These are phyloP conservation scores for Physcomitrium patens DNA, from an alignment of 225 moss, liverwort and hornwort species.

Conservation along the genomic window DNA sequence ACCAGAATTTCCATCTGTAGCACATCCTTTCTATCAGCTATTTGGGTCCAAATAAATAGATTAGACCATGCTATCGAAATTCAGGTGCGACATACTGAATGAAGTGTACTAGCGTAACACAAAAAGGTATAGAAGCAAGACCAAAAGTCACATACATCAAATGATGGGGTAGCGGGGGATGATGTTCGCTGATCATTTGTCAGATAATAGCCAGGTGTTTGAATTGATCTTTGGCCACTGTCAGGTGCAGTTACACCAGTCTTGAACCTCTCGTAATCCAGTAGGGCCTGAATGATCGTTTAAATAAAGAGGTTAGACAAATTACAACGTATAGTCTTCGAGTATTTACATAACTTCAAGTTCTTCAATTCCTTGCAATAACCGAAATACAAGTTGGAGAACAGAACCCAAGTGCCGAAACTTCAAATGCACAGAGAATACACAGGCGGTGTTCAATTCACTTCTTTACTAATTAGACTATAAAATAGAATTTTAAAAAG, in stretches of 20 bases:
- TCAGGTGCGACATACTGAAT: no score
- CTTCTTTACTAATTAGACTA: neutral
- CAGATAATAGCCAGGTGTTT: constrained; percentile 41
- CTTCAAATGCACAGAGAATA: neutral
- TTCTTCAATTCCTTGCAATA: neutral
- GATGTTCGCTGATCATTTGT: constrained; percentile 58
- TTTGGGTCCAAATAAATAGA: no score
- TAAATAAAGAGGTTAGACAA: constrained; percentile 21
- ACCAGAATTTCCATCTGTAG: neutral
- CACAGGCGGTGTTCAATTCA: neutral
- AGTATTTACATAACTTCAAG: neutral
- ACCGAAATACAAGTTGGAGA: neutral
- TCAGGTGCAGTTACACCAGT: constrained; percentile 66
- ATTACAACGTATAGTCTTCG: neutral
- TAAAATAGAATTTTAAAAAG: neutral
- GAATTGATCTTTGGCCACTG: constrained; percentile 41
- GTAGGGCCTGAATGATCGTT: constrained; percentile 62
- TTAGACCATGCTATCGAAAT: no score
- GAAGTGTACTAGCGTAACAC: neutral
- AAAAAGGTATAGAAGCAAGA: neutral
- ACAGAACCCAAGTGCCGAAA: neutral
- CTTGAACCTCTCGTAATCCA: constrained; percentile 92
- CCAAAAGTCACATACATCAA: constrained; percentile 52
- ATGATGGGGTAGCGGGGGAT: constrained; percentile 88
- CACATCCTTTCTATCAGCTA: neutral